Percentiles rank a stretch among this genome's conserved stretches.
phyloP scores from a whole-genome alignment of 129 eudicot species.

The Chrysanthemum lavandulifolium region DNA sequence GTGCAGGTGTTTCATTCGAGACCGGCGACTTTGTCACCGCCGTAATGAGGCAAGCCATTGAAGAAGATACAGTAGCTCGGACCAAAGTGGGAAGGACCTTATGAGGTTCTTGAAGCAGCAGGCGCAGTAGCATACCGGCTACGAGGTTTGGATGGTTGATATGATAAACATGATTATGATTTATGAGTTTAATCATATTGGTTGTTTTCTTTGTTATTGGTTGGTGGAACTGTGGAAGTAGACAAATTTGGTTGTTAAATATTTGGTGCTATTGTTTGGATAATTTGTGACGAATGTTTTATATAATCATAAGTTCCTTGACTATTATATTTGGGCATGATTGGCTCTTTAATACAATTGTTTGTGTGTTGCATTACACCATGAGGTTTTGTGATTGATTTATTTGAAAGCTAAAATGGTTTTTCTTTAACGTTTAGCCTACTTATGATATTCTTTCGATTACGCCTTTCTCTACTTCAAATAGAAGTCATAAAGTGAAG shows the following conservation, averaged over 20 bases:
- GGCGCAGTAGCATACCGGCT: too few relatives aligned
- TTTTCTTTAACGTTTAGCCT: too few relatives aligned
- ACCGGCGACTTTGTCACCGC: too few relatives aligned
- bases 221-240: constrained; percentile 1
- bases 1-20: too few relatives aligned
- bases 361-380: background rate
- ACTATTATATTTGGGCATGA: background rate
- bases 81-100: too few relatives aligned
- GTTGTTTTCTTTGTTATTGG: background rate
- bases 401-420: too few relatives aligned
- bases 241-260: background rate
- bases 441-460: too few relatives aligned
- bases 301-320: background rate
- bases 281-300: background rate
- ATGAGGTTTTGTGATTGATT: background rate
- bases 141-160: too few relatives aligned
- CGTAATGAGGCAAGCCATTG: too few relatives aligned
- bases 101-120: too few relatives aligned
- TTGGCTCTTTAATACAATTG: background rate
- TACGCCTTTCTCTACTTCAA: background rate
- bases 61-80: too few relatives aligned
- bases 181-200: background rate
- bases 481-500: background rate
- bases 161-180: background rate
- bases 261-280: background rate